phyloP scores from a whole-genome alignment of 2,329 filamentous ascomycete species.

The Beauveria sp. region DNA sequence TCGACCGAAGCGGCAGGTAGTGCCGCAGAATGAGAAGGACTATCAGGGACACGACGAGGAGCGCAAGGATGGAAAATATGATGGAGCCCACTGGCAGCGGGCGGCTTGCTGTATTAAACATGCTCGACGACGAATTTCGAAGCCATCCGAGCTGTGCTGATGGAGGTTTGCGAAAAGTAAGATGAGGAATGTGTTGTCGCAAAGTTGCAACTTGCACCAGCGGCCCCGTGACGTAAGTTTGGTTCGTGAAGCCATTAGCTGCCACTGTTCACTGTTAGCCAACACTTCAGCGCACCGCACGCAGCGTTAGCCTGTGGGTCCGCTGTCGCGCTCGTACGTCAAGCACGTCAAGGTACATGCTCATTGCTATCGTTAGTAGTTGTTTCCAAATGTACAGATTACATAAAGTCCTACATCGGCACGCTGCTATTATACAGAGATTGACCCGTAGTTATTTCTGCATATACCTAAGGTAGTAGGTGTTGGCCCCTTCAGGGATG shows the following conservation, averaged over 20 bases:
- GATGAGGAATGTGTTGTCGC: background rate
- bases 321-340: too few species aligned
- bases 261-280: background rate
- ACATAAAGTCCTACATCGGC: too few species aligned
- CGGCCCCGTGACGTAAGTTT: background rate
- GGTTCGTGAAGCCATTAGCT: background rate
- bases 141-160: slow-evolving; percentile 1
- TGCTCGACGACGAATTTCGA: slow-evolving; percentile 27
- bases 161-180: background rate
- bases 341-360: too few species aligned
- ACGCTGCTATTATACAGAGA: too few species aligned
- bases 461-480: too few species aligned
- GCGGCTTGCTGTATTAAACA: slow-evolving; percentile 42
- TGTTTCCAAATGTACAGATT: too few species aligned
- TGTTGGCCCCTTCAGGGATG: too few species aligned
- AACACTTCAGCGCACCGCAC: background rate
- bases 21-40: slow-evolving; percentile 81
- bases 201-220: background rate
- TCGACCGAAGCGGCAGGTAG: slow-evolving; percentile 84
- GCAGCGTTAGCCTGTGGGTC: background rate
- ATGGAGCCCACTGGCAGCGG: slow-evolving; percentile 67
- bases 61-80: slow-evolving; percentile 66
- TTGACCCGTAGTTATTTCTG: too few species aligned
- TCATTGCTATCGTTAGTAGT: too few species aligned
- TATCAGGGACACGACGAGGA: slow-evolving; percentile 64